phyloP scores from a whole-genome alignment of 495 filamentous ascomycete species.

The Xylaria scruposa region DNA sequence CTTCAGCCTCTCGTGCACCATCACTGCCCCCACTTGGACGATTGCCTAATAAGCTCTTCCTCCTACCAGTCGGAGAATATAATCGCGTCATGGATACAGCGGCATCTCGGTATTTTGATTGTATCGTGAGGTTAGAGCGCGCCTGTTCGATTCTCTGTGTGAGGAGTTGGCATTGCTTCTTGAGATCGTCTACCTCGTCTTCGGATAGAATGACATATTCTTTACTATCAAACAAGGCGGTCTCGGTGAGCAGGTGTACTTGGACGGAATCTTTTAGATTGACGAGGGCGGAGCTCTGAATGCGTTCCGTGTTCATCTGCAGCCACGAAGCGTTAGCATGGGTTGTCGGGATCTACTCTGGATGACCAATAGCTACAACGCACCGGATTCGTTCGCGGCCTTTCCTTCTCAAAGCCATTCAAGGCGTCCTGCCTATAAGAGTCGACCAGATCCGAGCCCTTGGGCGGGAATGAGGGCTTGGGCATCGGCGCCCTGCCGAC shows the following conservation, averaged over 20 bases:
- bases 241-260: constrained; percentile 91
- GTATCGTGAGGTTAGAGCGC: constrained; percentile 82
- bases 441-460: constrained; percentile 49
- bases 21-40: constrained; percentile 49
- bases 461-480: constrained; percentile 36
- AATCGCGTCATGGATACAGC: constrained; percentile 83
- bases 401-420: constrained; percentile 52
- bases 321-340: constrained; percentile 30
- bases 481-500: constrained; percentile 30
- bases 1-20: constrained; percentile 66
- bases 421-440: constrained; percentile 56
- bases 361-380: constrained; percentile 29
- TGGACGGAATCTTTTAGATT: constrained; percentile 63
- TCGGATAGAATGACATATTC: constrained; percentile 84
- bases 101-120: constrained; percentile 92
- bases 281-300: constrained; percentile 52
- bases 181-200: constrained; percentile 88
- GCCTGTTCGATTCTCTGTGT: constrained; percentile 77
- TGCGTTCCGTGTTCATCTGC: constrained; percentile 47
- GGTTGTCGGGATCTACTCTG: not conserved
- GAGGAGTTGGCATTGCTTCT: constrained; percentile 78
- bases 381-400: constrained; percentile 56
- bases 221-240: constrained; percentile 85
- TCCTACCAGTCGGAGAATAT: constrained; percentile 60
- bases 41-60: constrained; percentile 62